Percentiles rank a stretch among this genome's conserved stretches.
These are phyloP conservation scores for Musa schizocarpa DNA, from an alignment of 176 grass and related monocot species.

Conservation along the genomic window DNA sequence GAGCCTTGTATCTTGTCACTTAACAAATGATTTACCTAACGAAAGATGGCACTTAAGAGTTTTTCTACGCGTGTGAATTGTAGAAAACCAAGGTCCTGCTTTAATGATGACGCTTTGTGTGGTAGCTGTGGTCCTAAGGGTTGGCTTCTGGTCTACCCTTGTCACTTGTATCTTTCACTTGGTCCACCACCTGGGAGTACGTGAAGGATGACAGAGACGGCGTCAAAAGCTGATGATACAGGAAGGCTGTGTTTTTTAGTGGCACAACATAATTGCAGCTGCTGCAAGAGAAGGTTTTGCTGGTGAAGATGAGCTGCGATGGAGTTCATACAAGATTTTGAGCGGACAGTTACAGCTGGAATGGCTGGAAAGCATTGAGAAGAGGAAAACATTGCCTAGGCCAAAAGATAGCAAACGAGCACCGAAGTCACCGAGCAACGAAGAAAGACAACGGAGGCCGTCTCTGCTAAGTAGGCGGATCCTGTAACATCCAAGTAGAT, in stretches of 20 bases:
- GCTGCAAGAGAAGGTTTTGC: slow-evolving; percentile 48
- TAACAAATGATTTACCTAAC: too few relatives aligned
- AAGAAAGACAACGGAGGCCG: too few relatives aligned
- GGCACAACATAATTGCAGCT: slow-evolving; percentile 71
- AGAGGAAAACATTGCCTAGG: slow-evolving; percentile 41
- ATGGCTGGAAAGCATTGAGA: slow-evolving; percentile 44
- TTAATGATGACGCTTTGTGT: too few relatives aligned
- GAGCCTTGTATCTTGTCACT: too few relatives aligned
- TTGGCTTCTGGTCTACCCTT: too few relatives aligned
- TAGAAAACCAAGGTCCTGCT: too few relatives aligned
- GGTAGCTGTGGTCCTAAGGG: too few relatives aligned
- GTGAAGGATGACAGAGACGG: slow-evolving; percentile 55
- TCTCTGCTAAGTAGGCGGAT: too few relatives aligned
- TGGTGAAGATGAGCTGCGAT: slow-evolving; percentile 58
- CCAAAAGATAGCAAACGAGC: slow-evolving; percentile 48
- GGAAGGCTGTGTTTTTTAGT: slow-evolving; percentile 63
- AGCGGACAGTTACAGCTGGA: slow-evolving; percentile 47
- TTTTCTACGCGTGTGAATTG: too few relatives aligned
- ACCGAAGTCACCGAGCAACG: slow-evolving; percentile 74
- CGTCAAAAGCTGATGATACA: slow-evolving; percentile 49
- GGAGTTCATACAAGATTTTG: slow-evolving; percentile 78
- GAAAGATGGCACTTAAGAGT: too few relatives aligned
- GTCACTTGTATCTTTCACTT: too few relatives aligned
- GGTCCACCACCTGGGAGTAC: slow-evolving; percentile 27
- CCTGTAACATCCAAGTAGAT: too few relatives aligned